phyloP scores from a whole-genome alignment of 2,329 filamentous ascomycete species.

The Onygena corvina region DNA sequence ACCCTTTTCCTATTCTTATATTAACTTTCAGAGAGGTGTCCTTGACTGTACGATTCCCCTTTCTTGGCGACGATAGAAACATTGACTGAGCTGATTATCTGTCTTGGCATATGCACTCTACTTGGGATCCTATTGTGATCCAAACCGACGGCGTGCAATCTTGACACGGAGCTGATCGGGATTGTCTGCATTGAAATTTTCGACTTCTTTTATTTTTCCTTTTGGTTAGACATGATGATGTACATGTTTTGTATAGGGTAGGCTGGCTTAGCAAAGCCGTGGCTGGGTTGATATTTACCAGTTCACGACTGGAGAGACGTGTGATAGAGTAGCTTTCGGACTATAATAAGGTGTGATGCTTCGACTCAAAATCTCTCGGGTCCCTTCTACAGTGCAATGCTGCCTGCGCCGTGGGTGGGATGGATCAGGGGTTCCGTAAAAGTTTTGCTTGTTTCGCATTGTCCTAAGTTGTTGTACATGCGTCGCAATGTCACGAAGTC shows the following conservation, averaged over 20 bases:
- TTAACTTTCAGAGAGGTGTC: too few species aligned
- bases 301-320: background rate
- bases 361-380: background rate
- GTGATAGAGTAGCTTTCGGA: background rate
- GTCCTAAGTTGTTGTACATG: background rate
- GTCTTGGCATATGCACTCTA: too few species aligned
- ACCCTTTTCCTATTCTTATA: background rate
- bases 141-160: background rate
- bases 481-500: background rate
- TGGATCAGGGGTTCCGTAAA: background rate
- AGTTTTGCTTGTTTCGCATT: background rate
- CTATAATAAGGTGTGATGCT: too few species aligned
- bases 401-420: background rate
- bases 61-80: too few species aligned
- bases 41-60: too few species aligned
- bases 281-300: background rate
- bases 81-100: too few species aligned
- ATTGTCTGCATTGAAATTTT: slow-evolving; percentile 3
- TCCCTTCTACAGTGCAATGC: background rate
- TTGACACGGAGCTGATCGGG: background rate
- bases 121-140: too few species aligned
- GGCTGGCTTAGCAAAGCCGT: background rate
- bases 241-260: background rate
- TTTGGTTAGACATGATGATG: background rate
- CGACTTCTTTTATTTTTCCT: background rate